Conservation (phyloP, 2,329 filamentous ascomycete genomes). For the Xylaria sp. region DNA sequence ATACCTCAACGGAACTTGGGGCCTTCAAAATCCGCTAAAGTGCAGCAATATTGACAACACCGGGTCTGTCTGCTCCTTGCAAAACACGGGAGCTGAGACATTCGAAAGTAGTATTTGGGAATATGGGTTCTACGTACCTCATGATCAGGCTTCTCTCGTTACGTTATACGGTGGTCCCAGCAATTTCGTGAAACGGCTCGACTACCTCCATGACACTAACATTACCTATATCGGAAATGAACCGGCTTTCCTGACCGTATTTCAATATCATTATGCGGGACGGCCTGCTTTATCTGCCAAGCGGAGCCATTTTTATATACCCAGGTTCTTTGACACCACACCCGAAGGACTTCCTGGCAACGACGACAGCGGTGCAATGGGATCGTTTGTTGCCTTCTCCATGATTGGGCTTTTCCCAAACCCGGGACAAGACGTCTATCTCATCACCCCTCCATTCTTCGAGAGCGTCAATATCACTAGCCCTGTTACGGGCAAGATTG, state of each 20-base stretch:
- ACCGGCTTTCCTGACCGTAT: conserved; percentile 58
- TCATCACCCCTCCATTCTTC: conserved; percentile 77
- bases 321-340: conserved; percentile 68
- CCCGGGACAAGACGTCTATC: conserved; percentile 74
- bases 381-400: conserved; percentile 69
- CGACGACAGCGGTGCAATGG: conserved; percentile 77
- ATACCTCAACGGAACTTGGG: conserved; percentile 74
- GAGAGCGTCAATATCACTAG: conserved; percentile 67
- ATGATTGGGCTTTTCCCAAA: conserved; percentile 79
- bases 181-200: conserved; percentile 66
- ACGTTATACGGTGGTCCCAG: conserved; percentile 68
- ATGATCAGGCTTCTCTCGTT: conserved; percentile 65
- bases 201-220: conserved; percentile 71
- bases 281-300: conserved; percentile 65
- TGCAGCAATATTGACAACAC: conserved; percentile 63
- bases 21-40: conserved; percentile 72
- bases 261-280: conserved; percentile 76
- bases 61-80: conserved; percentile 65
- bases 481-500: conserved; percentile 67
- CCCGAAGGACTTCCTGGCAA: conserved; percentile 73
- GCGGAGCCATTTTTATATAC: conserved; percentile 73
- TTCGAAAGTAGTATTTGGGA: conserved; percentile 79
- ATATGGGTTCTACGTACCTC: conserved; percentile 73
- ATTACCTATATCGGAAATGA: conserved; percentile 75
- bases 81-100: conserved; percentile 72